Evolutionary conservation across 345 rosid genomes (phyloP), one percentile per base, ranked within the genome.

Genomic region (Salix koriyanagi): DNA sequence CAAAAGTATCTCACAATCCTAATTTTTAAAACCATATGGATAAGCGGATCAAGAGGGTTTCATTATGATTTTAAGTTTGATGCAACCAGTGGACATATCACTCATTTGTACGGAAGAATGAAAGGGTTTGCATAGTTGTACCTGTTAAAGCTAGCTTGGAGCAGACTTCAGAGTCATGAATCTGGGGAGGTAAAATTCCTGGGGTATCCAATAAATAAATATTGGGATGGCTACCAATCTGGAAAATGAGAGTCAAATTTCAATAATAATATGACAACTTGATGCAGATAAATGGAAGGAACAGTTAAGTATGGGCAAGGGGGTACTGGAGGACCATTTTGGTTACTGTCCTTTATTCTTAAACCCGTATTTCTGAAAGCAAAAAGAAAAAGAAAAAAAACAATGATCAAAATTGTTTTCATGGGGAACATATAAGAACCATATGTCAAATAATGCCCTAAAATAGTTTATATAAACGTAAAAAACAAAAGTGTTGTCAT

Each of bases 221-320:
- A 79, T 85, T 92, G 19, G 98, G 97, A 87, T 90, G 92, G 84
- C 98, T 92, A 34, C 87, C 93, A 23, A 92, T 88, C 97, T 92
- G 88, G 67, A 77, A 48, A 61, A 56, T 4, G 44, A 64, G 60
- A 65, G 42, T 28, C 12, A 52, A 58, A 28, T 46, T 66, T 62
- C 34, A 60, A 32, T 30, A 4, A 73, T 14, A 75, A 39, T 25
- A 56, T 19, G 34, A 60, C 16, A 72, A 61, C 7, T 25, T 16
- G 65, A 11, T 3, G 19, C n/a, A 65, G 28, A 5, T 1, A 56
- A 34, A 66, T 13, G 13, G 67, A 75, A 16, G 14, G 14, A 70
- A 65, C 42, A 30, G 15, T 7, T 12, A 68, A 44, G 18, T 39
- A 28, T 42, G 52, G 52, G 52, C 1, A 46, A 46, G 52, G 4